Evolutionary conservation across 495 filamentous ascomycete species (phyloP), one percentile per base, ranked within the genome.

Genomic region (Bryoglossum gracile): DNA sequence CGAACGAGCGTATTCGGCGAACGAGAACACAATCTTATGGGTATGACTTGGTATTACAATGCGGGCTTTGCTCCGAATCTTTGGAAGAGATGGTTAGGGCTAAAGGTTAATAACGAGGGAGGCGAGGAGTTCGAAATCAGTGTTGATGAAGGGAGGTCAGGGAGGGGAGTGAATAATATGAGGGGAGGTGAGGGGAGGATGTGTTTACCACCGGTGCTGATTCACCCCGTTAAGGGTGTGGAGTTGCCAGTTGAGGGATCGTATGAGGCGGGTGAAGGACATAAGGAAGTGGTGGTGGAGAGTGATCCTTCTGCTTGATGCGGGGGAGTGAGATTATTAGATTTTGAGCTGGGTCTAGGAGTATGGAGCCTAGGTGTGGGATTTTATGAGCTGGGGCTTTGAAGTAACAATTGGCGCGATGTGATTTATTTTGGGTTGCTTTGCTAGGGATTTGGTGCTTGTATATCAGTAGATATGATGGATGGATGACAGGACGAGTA

Each of bases 31-130:
- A 96, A 95, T 60, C 86, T 96, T 63, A 65, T 67, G 33, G 90
- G 92, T 1, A 81, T 85, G 33, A 95, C 82, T 11, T 98, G 92
- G 92, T 96, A 91, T 64, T 96, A 95, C 62, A 86, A 95, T 57
- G 86, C 88, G 2, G 84, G 84, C 0, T 94, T 94, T 57, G 77
- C 86, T 18, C 76, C 76, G 4, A 89, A 89, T 55, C 59, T 97
- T 59, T 97, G 88, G 75, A 78, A 77, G 52, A 74, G 89, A 55
- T 96, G 91, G 91, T 67, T 94, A 37, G 90, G 90, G 3, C 77
- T 86, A 33, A 82, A 80, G 57, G 82, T 94, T 23, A 84, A 94
- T 62, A 86, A 86, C 46, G 85, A 87, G 50, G 89, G 89, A 0
- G 89, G 89, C 4, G 89, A 94, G 65, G 76, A 87, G 63, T 84